A percentile compares a stretch with the other conserved stretches of the same genome.
phyloP scores from a whole-genome alignment of 352 stramenopile species.

The Phytophthora chlamydospora region DNA sequence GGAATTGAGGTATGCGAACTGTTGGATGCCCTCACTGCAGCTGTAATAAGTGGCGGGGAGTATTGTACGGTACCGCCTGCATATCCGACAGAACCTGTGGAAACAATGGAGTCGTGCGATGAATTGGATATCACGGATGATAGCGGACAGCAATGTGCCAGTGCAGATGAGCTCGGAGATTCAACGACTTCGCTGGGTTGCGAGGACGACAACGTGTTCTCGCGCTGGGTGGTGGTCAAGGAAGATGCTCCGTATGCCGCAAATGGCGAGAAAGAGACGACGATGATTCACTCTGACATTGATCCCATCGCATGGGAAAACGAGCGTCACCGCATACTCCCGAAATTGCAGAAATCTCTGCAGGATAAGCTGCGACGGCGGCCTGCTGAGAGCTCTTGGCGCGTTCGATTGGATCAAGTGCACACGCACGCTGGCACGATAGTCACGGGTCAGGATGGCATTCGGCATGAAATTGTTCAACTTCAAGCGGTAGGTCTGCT shows the following conservation, averaged over 20 bases:
- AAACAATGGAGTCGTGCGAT: conserved; percentile 51
- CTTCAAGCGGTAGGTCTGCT: conserved; percentile 33
- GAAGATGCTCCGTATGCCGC: conserved; percentile 24
- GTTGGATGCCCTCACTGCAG: conserved; percentile 50
- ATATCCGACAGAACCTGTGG: conserved; percentile 52
- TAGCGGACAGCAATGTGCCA: conserved; percentile 20
- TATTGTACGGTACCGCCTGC: conserved; percentile 21
- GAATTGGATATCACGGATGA: conserved; percentile 54
- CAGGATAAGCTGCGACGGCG: conserved; percentile 25
- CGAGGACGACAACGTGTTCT: conserved; percentile 44
- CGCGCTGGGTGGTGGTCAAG: conserved; percentile 51
- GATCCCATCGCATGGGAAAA: conserved; percentile 46
- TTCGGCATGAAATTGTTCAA: conserved; percentile 25
- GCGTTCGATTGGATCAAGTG: conserved; percentile 35
- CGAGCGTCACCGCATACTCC: conserved; percentile 45
- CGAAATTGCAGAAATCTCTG: conserved; percentile 39
- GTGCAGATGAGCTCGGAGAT: conserved; percentile 25
- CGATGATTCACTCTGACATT: conserved; percentile 51
- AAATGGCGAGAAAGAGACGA: conserved; percentile 15
- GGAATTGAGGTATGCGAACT: conserved; percentile 63
- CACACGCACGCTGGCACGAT: conserved; percentile 31
- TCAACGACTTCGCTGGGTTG: conserved; percentile 36
- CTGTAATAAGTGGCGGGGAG: conserved; percentile 33
- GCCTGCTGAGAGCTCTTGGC: conserved; percentile 34
- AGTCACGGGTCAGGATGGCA: conserved; percentile 11